These are phyloP conservation scores for Reticulomyxa filosa DNA, from an alignment of 78 protist species.

Conservation along the genomic window DNA sequence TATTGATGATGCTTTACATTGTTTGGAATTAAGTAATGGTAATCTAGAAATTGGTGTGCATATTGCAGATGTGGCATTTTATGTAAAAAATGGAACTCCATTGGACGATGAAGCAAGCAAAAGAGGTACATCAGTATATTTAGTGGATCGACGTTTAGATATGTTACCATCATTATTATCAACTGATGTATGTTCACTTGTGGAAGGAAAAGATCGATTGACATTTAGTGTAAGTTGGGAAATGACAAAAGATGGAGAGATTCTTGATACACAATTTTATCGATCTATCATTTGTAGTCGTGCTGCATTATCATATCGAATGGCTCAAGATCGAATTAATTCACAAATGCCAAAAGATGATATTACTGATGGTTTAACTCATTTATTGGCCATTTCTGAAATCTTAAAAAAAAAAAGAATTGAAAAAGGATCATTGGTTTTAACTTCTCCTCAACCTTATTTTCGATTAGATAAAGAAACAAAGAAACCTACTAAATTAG, in stretches of 20 bases:
- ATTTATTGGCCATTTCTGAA: slow-evolving; percentile 23
- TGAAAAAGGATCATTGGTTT: slow-evolving; percentile 36
- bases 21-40: slow-evolving; percentile 8
- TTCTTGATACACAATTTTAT: slow-evolving; percentile 34
- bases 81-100: slow-evolving; percentile 35
- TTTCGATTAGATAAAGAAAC: neutral
- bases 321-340: slow-evolving; percentile 35
- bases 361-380: neutral
- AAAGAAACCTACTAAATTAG: neutral
- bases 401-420: slow-evolving; percentile 28
- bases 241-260: slow-evolving; percentile 11
- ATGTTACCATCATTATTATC: slow-evolving; percentile 40
- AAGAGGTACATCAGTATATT: slow-evolving; percentile 45
- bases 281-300: slow-evolving; percentile 65
- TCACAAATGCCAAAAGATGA: neutral
- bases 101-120: slow-evolving; percentile 46
- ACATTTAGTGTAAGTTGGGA: slow-evolving; percentile 14
- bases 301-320: slow-evolving; percentile 47
- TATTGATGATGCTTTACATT: slow-evolving; percentile 88
- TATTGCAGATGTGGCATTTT: slow-evolving; percentile 76
- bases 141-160: slow-evolving; percentile 38
- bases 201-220: slow-evolving; percentile 13
- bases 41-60: slow-evolving; percentile 11
- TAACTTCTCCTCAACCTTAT: slow-evolving; percentile 11
- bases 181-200: slow-evolving; percentile 31